Base-by-base conservation (phyloP, 768 basidiomycete species). In the Hericium erinaceus region DNA sequence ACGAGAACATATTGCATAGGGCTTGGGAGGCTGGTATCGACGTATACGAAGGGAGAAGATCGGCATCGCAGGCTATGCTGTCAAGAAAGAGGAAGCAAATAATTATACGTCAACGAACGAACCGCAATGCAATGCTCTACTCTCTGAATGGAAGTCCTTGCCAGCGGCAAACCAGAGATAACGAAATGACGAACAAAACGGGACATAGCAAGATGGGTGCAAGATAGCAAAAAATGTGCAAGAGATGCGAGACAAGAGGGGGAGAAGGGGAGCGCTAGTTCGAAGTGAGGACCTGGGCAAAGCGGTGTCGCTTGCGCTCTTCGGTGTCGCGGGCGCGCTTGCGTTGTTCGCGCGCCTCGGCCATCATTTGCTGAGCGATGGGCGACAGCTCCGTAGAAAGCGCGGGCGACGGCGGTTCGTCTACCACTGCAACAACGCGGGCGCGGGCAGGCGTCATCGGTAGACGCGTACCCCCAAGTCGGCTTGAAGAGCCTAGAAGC, bases 321-420 rank as follows among this genome's bases (percentile, higher is more conserved):
- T 57, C 59, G 24, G 48, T 48, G 26, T 60, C 61, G 28, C 65
- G 64, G 39, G 64, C 61, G 12, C 66, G 61, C 61, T 59, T 58
- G 51, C 69, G 67, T 64, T 76, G 71, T 57, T 70, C 67, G 53
- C 88, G 74, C 48, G 85, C 66, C 62, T 84, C 77, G 57, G 73
- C 71, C 88, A 90, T 90, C 64, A 90, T 75, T 65, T 84, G 77
- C 62, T 75, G 77, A 5, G 79, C 83, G 37, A 83, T 71, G 13
- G 85, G 85, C 18, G 88, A 90, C 52, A 91, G 72, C 60, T 90
- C 89, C 10, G 86, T 80, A 2, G 87, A 88, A 28, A 80, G 83
- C 22, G 84, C 79, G 20, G 88, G 85, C 1, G 85, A 88, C 3
- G 83, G 78, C 52, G 64, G 65, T 2, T 66, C 69, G 57, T 71